Base-by-base conservation (phyloP, 2,329 filamentous ascomycete species). In the Iodosphaeria phyllophila region DNA sequence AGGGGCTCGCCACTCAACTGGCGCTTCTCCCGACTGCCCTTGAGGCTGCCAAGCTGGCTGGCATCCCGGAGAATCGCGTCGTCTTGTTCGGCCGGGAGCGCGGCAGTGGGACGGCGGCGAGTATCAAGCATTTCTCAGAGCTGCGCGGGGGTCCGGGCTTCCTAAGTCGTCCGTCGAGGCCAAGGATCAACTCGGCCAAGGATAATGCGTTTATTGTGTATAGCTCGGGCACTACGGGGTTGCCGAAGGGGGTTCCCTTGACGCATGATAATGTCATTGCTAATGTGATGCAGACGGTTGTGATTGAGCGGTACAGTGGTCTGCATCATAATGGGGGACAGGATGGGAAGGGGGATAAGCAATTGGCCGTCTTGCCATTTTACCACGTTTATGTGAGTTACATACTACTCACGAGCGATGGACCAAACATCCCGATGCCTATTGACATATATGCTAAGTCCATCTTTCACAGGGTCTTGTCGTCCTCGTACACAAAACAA, bases 191-290 rank as follows among this genome's bases (percentile, higher is more conserved):
- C 24, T 67, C 79, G 0, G 59, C 62, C 24, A 72, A 69, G 29
- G 82, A 92, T 42, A 46, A 89, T 14, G 75, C 80, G 0, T 92
- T 89, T 40, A 50, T 93, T 29, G 80, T 91, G 1, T 93, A 92
- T 47, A 82, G 74, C 24, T 84, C 75, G 6, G 86, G 86, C 6
- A 95, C 86, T 0, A 93, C 86, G 0, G 86, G 86, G 2, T 54
- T 83, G 25, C 84, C 86, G 0, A 95, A 95, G 49, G 86, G 84
- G 10, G 86, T 93, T 9, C 77, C 80, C 65, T 58, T 93, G 16
- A 76, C 70, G 6, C 86, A 95, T 48, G 48, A 54, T 34, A 93
- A 93, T 44, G 72, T 92, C 30, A 65, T 91, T 8, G 55, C 79
- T 30, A 92, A 92, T 46, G 43, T 71, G 5, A 36, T 64, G 16